These are phyloP conservation scores for Metschnikowia bowlesiae DNA, from an alignment of 805 yeast genomes.

Conservation along the genomic window DNA sequence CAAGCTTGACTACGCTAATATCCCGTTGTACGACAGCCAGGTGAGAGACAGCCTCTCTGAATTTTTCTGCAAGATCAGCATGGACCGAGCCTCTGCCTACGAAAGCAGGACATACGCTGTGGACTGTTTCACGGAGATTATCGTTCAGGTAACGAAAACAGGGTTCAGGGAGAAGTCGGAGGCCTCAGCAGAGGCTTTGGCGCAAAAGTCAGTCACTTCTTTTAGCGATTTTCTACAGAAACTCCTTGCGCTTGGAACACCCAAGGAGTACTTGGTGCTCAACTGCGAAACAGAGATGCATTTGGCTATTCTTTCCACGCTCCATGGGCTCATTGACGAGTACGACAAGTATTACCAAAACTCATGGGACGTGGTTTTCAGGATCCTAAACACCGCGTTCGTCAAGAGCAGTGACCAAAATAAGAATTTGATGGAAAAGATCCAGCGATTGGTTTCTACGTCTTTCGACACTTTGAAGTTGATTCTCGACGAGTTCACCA, in stretches of 20 bases:
- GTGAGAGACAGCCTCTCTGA: constrained; percentile 48
- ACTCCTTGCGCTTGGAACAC: constrained; percentile 34
- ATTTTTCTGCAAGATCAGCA: constrained; percentile 43
- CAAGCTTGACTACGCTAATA: constrained; percentile 48
- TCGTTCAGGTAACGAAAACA: constrained; percentile 35
- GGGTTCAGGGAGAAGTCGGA: constrained; percentile 33
- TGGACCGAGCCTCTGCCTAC: constrained; percentile 36
- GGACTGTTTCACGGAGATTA: constrained; percentile 48
- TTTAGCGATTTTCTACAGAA: constrained; percentile 42
- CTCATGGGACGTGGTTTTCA: constrained; percentile 75
- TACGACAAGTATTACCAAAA: constrained; percentile 56
- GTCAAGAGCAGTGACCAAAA: constrained; percentile 20
- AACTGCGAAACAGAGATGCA: constrained; percentile 68
- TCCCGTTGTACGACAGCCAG: constrained; percentile 36
- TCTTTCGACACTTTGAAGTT: constrained; percentile 81
- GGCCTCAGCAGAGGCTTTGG: constrained; percentile 28
- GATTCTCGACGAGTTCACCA: constrained; percentile 80
- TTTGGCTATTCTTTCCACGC: constrained; percentile 53
- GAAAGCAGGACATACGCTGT: constrained; percentile 48
- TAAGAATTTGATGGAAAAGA: constrained; percentile 42
- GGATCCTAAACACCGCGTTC: constrained; percentile 59
- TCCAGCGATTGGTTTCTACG: constrained; percentile 50
- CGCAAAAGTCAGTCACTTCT: constrained; percentile 46
- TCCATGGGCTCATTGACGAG: constrained; percentile 72
- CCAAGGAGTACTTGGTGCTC: constrained; percentile 42